Conservation (phyloP, 2,329 filamentous ascomycete species). For the Waltergamsia citrina region DNA sequence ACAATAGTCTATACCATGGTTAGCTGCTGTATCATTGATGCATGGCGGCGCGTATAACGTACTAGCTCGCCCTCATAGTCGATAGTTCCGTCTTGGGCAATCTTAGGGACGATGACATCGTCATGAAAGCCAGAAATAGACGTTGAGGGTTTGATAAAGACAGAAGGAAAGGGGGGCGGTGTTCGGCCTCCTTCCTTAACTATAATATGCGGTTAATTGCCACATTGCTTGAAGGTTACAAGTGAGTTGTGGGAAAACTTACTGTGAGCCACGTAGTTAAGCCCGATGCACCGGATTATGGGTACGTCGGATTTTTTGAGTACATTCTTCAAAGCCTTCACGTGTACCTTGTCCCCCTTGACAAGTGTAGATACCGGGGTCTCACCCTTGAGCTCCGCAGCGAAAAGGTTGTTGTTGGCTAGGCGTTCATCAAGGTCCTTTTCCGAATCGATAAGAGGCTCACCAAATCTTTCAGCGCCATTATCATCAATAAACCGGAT, state of each 20-base stretch:
- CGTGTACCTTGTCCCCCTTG: conserved; percentile 1
- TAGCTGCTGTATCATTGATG: too few species aligned
- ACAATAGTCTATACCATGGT: too few species aligned
- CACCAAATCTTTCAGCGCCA: conserved; percentile 13
- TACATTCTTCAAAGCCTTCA: neutral
- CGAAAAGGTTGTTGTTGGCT: conserved; percentile 1
- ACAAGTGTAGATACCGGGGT: neutral
- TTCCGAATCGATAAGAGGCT: neutral
- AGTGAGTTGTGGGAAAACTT: neutral
- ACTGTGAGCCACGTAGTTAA: conserved; percentile 24
- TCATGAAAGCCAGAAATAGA: conserved; percentile 24
- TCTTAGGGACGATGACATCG: conserved; percentile 32
- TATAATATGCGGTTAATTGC: conserved; percentile 13
- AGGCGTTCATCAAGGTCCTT: neutral
- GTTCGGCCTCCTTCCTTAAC: conserved; percentile 42
- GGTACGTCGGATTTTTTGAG: conserved; percentile 16
- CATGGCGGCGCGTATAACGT: too few species aligned
- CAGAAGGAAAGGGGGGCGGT: conserved; percentile 35
- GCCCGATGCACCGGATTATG: conserved; percentile 32
- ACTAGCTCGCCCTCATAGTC: conserved; percentile 43
- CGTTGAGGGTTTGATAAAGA: conserved; percentile 40
- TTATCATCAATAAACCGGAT: conserved; percentile 24
- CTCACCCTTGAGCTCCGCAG: neutral
- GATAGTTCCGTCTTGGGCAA: conserved; percentile 32
- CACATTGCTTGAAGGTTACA: too few species aligned